Evolutionary conservation across 768 basidiomycete genomes (phyloP), one percentile per base, ranked within the genome.

Genomic region (Boletus barrowsii): DNA sequence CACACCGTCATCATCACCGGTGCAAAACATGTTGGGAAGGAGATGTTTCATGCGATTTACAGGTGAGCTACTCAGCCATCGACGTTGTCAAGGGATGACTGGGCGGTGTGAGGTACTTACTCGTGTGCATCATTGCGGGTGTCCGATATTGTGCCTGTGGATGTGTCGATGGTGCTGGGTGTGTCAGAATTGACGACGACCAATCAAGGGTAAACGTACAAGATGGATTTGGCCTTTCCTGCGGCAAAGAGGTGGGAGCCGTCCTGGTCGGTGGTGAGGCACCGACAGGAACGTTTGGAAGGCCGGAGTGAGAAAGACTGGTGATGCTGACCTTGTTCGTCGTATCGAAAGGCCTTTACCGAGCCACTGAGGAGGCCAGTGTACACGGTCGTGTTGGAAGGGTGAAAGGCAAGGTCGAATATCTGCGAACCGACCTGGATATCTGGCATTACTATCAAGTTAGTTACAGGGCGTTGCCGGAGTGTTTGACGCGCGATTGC

Each of bases 1-100:
- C 22, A 93, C 84, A 33, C 95, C 95, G 50, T 95, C 93, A 66
- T 98, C 95, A 68, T 97, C 95, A 17, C 95, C 95, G 8, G 90
- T 93, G 18, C 84, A 83, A 15, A 96, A 68, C 52, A 93, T 71
- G 69, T 88, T 82, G 5, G 87, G 82, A 60, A 82, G 79, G 41
- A 92, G 71, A 59, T 77, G 76, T 61, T 85, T 86, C 35, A 97
- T 81, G 55, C 94, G 89, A 67, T 96, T 97, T 57, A 98, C 88
- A 10, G 94, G 82, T 24, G 84, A 81, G 51, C 91, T 94, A 68
- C 52, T 57, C 63, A 54, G 50, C 66, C 62, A 65, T 68, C 77
- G 62, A 59, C 62, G 54, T 62, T 53, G 66, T 75, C 69, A 74
- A 59, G 58, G 56, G 50, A 20, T 42, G 47, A 24, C 42, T 42